Base-by-base conservation (phyloP, 225 moss, liverwort and hornwort genomes). In the Bryum argenteum region DNA sequence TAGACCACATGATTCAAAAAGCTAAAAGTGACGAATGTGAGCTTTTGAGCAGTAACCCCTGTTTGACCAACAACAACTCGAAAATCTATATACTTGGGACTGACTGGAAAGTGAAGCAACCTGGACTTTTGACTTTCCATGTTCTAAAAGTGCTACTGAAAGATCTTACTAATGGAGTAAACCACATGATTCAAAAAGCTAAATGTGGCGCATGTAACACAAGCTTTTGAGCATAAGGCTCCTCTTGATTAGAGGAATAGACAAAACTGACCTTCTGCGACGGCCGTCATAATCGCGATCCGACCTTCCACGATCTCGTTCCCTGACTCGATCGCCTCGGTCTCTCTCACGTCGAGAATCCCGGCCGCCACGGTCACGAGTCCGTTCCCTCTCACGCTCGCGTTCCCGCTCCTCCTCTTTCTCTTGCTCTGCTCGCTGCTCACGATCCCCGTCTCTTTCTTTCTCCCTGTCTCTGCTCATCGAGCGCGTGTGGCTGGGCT, bases 401-500 rank as follows among this genome's bases (percentile, higher is more conserved):
- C 83, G 81, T 15, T 93, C 88, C 19, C 82, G 82, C 54, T 88
- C 88, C 62, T 80, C 80, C 51, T 82, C 82, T 80, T 68, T 85
- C 66, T 82, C 82, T 71, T 76, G 80, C 38, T 91, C 48, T 17
- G 16, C 48, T 17, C 48, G 33, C 33, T 33, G 48, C 48, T 48
- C 87, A 45, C 87, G 87, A 54, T 89, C 89, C 22, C 53, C 82
- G 41, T 89, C 91, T 65, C 84, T 87, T 56, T 96, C 96, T 67
- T 76, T 87, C 72, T 97, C 93, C 33, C 85, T 78, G 52, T 96
- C 96, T 79, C 80, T 88, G 78, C 91, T 91, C 50, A 70, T 59
- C 57, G 80, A 80, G 19, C 83, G 82, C 15, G 75, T 71, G 63
- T 80, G 80, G 66, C 80, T 85, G 44, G 80, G 84, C 65, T 93